Percentiles rank a stretch among this genome's conserved stretches.
phyloP scores from a whole-genome alignment of 1,284 basidiomycete species.

The Trichosporon ovoides region DNA sequence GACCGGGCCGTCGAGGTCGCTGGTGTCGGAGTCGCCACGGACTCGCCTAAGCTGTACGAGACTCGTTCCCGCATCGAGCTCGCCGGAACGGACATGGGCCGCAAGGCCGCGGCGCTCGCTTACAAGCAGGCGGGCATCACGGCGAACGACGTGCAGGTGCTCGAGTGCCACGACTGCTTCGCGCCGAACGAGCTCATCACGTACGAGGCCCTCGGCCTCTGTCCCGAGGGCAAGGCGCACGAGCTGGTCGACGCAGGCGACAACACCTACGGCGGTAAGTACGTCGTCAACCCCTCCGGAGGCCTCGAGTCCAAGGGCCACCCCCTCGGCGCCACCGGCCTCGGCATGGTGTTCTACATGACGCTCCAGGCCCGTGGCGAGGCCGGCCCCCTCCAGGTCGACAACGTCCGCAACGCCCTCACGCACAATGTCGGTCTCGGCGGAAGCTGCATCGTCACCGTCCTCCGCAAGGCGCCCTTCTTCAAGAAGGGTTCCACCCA shows the following conservation, averaged over 20 bases:
- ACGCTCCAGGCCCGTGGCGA: slow-evolving; percentile 21
- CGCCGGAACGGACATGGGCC: slow-evolving; percentile 19
- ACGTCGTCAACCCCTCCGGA: slow-evolving; percentile 21
- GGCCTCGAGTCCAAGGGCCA: slow-evolving; percentile 24
- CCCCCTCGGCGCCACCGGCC: slow-evolving; percentile 22
- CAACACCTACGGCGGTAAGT: slow-evolving; percentile 25
- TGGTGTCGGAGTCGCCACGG: slow-evolving; percentile 16
- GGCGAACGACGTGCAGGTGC: slow-evolving; percentile 20
- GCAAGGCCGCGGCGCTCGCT: slow-evolving; percentile 13
- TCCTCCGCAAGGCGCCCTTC: slow-evolving; percentile 20
- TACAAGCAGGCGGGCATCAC: slow-evolving; percentile 18
- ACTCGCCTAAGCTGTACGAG: slow-evolving; percentile 18
- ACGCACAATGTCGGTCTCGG: slow-evolving; percentile 23
- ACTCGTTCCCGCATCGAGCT: slow-evolving; percentile 20
- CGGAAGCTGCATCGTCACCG: slow-evolving; percentile 17
- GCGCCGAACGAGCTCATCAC: slow-evolving; percentile 25
- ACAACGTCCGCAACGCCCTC: slow-evolving; percentile 19
- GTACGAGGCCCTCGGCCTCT: slow-evolving; percentile 19
- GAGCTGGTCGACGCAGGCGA: slow-evolving; percentile 18
- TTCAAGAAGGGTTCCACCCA: slow-evolving; percentile 16
- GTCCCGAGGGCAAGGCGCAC: slow-evolving; percentile 16
- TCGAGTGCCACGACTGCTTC: slow-evolving; percentile 26
- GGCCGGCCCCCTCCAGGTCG: slow-evolving; percentile 18
- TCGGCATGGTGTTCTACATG: slow-evolving; percentile 26
- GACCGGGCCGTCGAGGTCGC: slow-evolving; percentile 23